Conservation (phyloP, 768 basidiomycete species). For the Rhizopogon rudus region DNA sequence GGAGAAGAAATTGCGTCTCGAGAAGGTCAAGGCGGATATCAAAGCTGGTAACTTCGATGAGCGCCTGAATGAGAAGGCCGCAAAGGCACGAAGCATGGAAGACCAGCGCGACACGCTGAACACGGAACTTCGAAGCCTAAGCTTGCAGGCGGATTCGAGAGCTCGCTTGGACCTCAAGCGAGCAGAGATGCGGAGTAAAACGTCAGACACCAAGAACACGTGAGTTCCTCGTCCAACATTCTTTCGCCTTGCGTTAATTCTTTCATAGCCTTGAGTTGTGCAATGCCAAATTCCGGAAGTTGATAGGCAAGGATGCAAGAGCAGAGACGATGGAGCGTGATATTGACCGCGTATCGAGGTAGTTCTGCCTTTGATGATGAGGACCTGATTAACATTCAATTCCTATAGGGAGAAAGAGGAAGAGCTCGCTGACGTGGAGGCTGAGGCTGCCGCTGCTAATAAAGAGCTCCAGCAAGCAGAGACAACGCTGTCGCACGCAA, state of each 20-base stretch:
- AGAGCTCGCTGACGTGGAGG: conserved; percentile 38
- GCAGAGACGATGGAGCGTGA: conserved; percentile 71
- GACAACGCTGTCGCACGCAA: conserved; percentile 53
- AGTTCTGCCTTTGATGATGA: conserved; percentile 17
- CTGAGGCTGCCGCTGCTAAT: conserved; percentile 37
- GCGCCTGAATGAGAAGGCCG: conserved; percentile 48
- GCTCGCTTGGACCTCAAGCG: conserved; percentile 76
- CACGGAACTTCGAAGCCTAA: conserved; percentile 63
- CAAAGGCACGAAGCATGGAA: conserved; percentile 57
- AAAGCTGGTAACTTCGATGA: conserved; percentile 60
- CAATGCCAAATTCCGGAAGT: conserved; percentile 56
- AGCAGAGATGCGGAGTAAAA: conserved; percentile 59
- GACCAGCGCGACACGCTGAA: conserved; percentile 66
- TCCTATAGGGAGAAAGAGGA: conserved; percentile 60
- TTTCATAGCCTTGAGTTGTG: conserved; percentile 56
- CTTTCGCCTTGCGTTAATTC: background rate
- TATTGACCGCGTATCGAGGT: conserved; percentile 57
- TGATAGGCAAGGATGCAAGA: conserved; percentile 56
- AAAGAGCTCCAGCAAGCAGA: conserved; percentile 61
- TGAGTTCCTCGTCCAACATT: conserved; percentile 29
- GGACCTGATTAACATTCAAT: background rate
- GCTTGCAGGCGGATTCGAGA: conserved; percentile 73
- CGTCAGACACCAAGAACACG: conserved; percentile 63
- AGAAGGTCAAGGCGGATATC: conserved; percentile 57
- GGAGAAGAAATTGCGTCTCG: conserved; percentile 58